Evolutionary conservation across 1,139 yeast species (phyloP), one percentile per base, ranked within the genome.

Genomic region (Diutina scorzettiae): DNA sequence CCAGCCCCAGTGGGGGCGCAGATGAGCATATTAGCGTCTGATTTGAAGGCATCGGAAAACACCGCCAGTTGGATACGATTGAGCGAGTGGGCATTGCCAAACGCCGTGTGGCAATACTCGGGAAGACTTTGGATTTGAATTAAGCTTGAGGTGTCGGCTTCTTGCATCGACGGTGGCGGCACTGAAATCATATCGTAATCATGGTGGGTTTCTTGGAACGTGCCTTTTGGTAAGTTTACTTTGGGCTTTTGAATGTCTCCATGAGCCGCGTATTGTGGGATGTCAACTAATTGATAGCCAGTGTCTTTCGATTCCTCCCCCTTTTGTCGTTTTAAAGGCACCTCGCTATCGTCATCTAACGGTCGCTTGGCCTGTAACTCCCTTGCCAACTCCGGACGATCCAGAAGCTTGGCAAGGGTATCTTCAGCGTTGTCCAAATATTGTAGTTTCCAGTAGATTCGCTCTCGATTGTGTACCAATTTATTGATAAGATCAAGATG

Each of bases 1-100:
- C 98, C 98, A 3, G 96, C 96, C 62, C 98, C 98, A 0, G 98
- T 91, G 3, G 98, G 98, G 0, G 98, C 97, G 71, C 97, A 89
- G 50, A 91, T 65, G 18, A 91, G 64, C 41, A 91, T 57, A 51
- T 89, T 91, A 16, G 73, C 73, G 53, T 84, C 93, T 1, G 73
- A 61, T 8, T 71, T 58, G 51, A 89, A 85, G 0, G 95, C 96
- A 30, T 65, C 59, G 1, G 95, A 93, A 50, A 64, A 86, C 0
- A 89, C 87, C 49, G 73, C 76, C 2, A 95, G 83, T 59, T 93
- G 99, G 19, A 91, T 76, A 41, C 84, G 64, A 56, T 93, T 93
- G 49, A 93, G 71, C 1, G 80, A 64, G 2, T 71, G 54, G 0
- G 87, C 78, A 54, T 83, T 89, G 2, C 64, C 61, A 0, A 93